Evolutionary conservation across 179 eudicot species (phyloP).

Genomic region (Corrigiola litoralis): DNA sequence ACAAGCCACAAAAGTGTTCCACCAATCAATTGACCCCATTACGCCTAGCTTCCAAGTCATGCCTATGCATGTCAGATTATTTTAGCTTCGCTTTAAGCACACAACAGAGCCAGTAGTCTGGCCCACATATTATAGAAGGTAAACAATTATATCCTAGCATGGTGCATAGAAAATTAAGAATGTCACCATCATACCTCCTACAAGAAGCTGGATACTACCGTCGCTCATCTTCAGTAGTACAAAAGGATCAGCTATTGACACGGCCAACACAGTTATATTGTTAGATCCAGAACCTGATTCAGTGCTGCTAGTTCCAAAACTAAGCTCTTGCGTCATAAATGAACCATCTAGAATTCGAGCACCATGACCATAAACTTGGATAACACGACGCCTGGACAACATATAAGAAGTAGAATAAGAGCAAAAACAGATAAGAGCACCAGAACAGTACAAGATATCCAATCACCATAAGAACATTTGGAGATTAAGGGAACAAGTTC

Average conservation of each 20-base stretch:
- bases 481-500: too few relatives aligned
- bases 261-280: slow-evolving; percentile 57
- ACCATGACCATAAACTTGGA: slow-evolving; percentile 89
- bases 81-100: neutral
- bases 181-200: slow-evolving; percentile 64
- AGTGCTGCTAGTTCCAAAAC: slow-evolving; percentile 50
- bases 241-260: slow-evolving; percentile 90
- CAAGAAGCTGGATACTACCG: slow-evolving; percentile 88
- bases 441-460: slow-evolving; percentile 4
- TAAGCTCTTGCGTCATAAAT: slow-evolving; percentile 87
- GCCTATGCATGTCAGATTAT: too few relatives aligned
- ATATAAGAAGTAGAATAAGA: slow-evolving; percentile 2
- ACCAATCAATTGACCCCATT: too few relatives aligned
- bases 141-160: neutral
- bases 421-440: neutral
- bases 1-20: too few relatives aligned
- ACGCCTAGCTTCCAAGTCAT: neutral
- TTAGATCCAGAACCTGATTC: slow-evolving; percentile 69
- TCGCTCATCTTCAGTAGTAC: slow-evolving; percentile 85
- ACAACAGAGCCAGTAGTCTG: neutral
- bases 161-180: slow-evolving; percentile 1
- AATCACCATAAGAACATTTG: neutral
- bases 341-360: slow-evolving; percentile 97
- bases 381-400: slow-evolving; percentile 73
- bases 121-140: neutral